phyloP scores from a whole-genome alignment of 768 basidiomycete species.

The Agaricus subrufescens region DNA sequence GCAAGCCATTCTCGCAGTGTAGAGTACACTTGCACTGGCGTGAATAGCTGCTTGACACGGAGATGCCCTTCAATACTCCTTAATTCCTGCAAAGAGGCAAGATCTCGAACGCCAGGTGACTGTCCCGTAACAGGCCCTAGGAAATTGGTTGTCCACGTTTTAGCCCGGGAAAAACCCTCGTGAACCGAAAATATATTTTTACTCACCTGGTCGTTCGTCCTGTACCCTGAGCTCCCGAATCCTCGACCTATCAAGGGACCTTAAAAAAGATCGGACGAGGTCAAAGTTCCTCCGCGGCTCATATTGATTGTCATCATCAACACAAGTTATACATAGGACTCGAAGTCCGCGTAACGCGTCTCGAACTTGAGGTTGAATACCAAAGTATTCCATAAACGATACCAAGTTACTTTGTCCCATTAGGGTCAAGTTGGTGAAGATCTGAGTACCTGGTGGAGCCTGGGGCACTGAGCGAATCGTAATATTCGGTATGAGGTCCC shows the following conservation, averaged over 20 bases:
- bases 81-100: not conserved
- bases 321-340: not conserved
- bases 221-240: constrained; percentile 7
- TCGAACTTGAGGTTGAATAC: not conserved
- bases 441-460: not conserved
- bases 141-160: not conserved
- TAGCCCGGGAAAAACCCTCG: not conserved
- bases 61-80: not conserved
- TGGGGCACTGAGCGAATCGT: not conserved
- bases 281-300: constrained; percentile 3
- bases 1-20: constrained; percentile 1
- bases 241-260: constrained; percentile 4
- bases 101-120: not conserved
- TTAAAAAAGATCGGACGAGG: not conserved
- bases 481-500: not conserved
- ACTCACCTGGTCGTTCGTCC: constrained; percentile 4
- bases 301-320: constrained; percentile 1
- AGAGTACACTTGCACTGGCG: not conserved
- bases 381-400: constrained; percentile 2
- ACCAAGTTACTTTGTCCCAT: constrained; percentile 3
- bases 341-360: not conserved
- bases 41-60: not conserved
- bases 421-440: not conserved
- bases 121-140: constrained; percentile 1
- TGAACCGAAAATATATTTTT: not conserved